A percentile compares a stretch with the other conserved stretches of the same genome.
These are phyloP conservation scores for Suhomyces yuchorum DNA, from an alignment of 1,139 yeast species.

Conservation along the genomic window DNA sequence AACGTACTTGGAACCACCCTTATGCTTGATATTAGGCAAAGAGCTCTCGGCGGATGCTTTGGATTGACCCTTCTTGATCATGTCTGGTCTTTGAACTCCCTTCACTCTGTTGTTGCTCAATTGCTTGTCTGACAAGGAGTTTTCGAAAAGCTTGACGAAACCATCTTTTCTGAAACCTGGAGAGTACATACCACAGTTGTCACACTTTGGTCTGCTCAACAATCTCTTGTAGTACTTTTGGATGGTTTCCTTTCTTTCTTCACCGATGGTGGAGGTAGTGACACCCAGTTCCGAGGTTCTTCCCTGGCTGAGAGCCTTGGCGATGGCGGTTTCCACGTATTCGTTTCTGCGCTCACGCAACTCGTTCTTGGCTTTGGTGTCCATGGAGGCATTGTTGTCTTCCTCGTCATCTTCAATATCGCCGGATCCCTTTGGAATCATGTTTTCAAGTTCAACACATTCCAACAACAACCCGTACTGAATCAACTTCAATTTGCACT, in stretches of 20 bases:
- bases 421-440: conserved; percentile 41
- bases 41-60: conserved; percentile 17
- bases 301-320: conserved; percentile 78
- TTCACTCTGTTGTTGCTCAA: conserved; percentile 76
- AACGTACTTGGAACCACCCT: conserved; percentile 79
- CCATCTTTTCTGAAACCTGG: conserved; percentile 96
- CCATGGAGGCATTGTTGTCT: conserved; percentile 29
- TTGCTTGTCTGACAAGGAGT: conserved; percentile 80
- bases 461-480: conserved; percentile 90
- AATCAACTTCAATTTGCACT: conserved; percentile 76
- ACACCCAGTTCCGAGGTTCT: conserved; percentile 67
- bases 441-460: conserved; percentile 67
- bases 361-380: conserved; percentile 45
- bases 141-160: conserved; percentile 87
- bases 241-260: conserved; percentile 78
- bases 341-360: conserved; percentile 62
- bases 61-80: conserved; percentile 44
- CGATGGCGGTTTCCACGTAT: conserved; percentile 70
- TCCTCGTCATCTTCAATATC: conserved; percentile 28
- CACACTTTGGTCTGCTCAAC: conserved; percentile 82
- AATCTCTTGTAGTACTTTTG: conserved; percentile 75
- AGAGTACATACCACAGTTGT: conserved; percentile 93
- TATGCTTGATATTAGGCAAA: conserved; percentile 53
- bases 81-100: conserved; percentile 73
- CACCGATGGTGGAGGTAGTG: conserved; percentile 80